A percentile compares a stretch with the other conserved stretches of the same genome.
These are phyloP conservation scores for Musa acuminata DNA, from an alignment of 176 grass and related monocot species.

Conservation along the genomic window DNA sequence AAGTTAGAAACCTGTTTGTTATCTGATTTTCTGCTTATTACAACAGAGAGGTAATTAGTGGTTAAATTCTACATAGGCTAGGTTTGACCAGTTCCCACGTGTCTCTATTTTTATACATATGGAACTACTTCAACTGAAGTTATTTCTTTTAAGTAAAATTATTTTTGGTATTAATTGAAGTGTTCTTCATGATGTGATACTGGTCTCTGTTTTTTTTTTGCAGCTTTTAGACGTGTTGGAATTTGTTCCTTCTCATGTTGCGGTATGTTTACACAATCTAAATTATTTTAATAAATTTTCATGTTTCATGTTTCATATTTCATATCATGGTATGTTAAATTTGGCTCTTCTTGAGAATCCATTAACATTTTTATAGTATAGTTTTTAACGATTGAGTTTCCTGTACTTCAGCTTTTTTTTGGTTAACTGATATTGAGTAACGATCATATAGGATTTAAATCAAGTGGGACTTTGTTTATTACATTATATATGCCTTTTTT, in stretches of 20 bases:
- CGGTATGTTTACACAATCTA: constrained; percentile 41
- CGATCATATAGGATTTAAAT: too few relatives aligned
- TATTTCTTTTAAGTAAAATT: neutral
- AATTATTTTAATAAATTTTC: neutral
- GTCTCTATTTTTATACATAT: neutral
- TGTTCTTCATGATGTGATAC: constrained; percentile 8
- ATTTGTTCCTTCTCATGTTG: constrained; percentile 84
- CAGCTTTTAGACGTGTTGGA: constrained; percentile 92
- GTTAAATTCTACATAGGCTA: neutral
- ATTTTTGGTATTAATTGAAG: constrained; percentile 1
- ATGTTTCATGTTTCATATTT: too few relatives aligned
- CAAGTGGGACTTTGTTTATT: too few relatives aligned
- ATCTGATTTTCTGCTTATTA: neutral
- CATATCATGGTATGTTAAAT: too few relatives aligned
- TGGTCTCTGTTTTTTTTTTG: constrained; percentile 14
- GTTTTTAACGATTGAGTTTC: too few relatives aligned
- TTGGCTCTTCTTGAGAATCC: too few relatives aligned
- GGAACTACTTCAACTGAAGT: neutral
- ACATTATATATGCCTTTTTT: too few relatives aligned
- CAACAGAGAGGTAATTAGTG: neutral
- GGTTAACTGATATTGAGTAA: too few relatives aligned
- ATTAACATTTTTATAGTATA: too few relatives aligned
- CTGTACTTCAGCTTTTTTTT: too few relatives aligned
- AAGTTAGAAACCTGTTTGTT: too few relatives aligned
- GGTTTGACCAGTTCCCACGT: neutral